phyloP scores from a whole-genome alignment of 192 early-diverging fungal species.

The Gryganskiella cystojenkinii region DNA sequence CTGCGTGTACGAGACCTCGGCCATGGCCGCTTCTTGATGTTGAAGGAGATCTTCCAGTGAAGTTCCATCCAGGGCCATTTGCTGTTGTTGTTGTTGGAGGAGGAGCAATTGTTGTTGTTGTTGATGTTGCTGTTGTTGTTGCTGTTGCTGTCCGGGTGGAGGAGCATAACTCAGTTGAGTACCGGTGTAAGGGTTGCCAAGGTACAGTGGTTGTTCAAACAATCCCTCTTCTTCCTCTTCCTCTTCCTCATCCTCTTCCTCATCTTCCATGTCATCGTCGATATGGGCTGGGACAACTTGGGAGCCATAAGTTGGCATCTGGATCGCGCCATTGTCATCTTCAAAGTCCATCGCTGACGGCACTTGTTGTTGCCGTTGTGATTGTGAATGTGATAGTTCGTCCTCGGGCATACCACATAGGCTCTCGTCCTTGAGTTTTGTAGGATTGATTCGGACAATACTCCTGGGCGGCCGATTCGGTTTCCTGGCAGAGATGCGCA shows the following conservation, averaged over 20 bases:
- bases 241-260: constrained; percentile 2
- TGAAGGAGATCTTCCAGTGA: not conserved
- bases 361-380: too few species aligned
- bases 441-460: constrained; percentile 44
- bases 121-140: constrained; percentile 1
- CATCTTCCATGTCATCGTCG: not conserved
- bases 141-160: too few species aligned
- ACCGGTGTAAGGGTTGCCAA: constrained; percentile 25
- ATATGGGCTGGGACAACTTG: too few species aligned
- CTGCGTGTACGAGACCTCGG: constrained; percentile 34
- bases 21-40: constrained; percentile 8
- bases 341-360: too few species aligned
- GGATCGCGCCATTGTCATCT: too few species aligned
- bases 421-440: constrained; percentile 31
- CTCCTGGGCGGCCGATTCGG: constrained; percentile 1
- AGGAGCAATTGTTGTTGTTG: too few species aligned
- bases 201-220: constrained; percentile 40
- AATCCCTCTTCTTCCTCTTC: constrained; percentile 22
- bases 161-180: constrained; percentile 7
- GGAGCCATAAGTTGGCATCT: too few species aligned
- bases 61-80: not conserved
- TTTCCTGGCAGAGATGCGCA: constrained; percentile 29
- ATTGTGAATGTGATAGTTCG: too few species aligned
- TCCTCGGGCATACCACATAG: constrained; percentile 19
- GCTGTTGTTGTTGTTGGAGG: not conserved